phyloP scores from a whole-genome alignment of 2,329 filamentous ascomycete species.

The Juglanconis oblonga region DNA sequence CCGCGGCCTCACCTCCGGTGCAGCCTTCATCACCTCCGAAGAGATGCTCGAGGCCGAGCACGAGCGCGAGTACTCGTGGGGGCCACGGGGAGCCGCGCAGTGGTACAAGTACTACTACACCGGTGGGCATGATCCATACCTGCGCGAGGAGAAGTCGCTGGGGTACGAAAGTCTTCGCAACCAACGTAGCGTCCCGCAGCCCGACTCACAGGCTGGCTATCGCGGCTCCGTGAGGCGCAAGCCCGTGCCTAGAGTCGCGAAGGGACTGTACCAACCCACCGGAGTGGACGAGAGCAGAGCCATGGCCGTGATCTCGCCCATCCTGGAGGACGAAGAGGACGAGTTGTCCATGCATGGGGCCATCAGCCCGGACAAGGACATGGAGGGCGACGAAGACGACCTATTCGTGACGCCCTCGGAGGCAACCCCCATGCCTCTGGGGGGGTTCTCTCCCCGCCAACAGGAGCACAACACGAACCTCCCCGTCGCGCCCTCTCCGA shows the following conservation, averaged over 20 bases:
- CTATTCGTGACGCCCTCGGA: slow-evolving; percentile 47
- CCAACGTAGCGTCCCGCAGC: slow-evolving; percentile 33
- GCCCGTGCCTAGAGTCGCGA: slow-evolving; percentile 27
- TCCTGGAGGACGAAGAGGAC: slow-evolving; percentile 58
- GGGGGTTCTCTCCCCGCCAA: slow-evolving; percentile 18
- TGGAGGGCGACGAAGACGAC: slow-evolving; percentile 31
- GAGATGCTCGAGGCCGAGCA: slow-evolving; percentile 45
- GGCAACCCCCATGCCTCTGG: slow-evolving; percentile 20
- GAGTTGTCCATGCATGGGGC: slow-evolving; percentile 29
- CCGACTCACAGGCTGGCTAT: slow-evolving; percentile 24
- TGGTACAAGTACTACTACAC: slow-evolving; percentile 39
- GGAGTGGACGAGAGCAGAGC: slow-evolving; percentile 27
- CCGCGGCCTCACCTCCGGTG: slow-evolving; percentile 8
- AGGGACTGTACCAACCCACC: slow-evolving; percentile 35
- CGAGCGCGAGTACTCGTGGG: slow-evolving; percentile 30
- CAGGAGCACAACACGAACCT: slow-evolving; percentile 17
- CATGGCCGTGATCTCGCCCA: slow-evolving; percentile 48
- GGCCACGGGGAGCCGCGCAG: slow-evolving; percentile 20
- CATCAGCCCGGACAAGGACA: slow-evolving; percentile 20
- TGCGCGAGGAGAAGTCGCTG: slow-evolving; percentile 36
- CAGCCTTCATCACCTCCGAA: slow-evolving; percentile 26
- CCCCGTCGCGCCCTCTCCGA: slow-evolving; percentile 38
- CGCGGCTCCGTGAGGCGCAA: slow-evolving; percentile 24
- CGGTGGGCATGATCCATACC: slow-evolving; percentile 42
- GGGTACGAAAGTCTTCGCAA: slow-evolving; percentile 50